phyloP scores from a whole-genome alignment of 2,329 filamentous ascomycete species.

The Phaeoacremonium minimum region DNA sequence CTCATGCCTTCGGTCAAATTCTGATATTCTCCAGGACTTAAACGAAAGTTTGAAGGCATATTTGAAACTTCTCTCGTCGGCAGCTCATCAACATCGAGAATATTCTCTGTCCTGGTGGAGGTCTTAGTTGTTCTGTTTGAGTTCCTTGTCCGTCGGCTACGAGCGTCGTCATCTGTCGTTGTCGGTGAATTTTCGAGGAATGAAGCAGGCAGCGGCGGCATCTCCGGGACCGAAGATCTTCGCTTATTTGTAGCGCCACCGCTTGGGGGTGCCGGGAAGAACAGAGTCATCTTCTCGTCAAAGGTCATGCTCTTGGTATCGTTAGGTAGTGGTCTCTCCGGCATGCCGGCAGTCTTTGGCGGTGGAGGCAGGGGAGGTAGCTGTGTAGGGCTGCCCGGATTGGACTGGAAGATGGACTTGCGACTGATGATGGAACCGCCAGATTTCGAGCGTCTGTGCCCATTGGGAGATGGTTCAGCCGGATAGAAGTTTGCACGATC shows the following conservation, averaged over 20 bases:
- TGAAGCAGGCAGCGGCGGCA: conserved; percentile 31
- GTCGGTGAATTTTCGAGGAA: conserved; percentile 19
- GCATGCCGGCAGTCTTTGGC: conserved; percentile 34
- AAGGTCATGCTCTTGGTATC: conserved; percentile 55
- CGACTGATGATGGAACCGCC: conserved; percentile 37
- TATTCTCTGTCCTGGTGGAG: conserved; percentile 31
- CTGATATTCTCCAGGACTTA: conserved; percentile 24
- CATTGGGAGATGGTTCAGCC: conserved; percentile 32
- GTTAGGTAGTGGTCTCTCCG: conserved; percentile 39
- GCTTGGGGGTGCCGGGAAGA: conserved; percentile 37
- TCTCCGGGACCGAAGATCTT: conserved; percentile 37
- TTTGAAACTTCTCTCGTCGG: conserved; percentile 7
- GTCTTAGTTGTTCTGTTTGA: conserved; percentile 31
- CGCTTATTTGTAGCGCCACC: conserved; percentile 16
- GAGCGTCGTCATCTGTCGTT: conserved; percentile 15
- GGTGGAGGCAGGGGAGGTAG: conserved; percentile 48
- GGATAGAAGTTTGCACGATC: conserved; percentile 43
- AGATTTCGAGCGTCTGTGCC: conserved; percentile 46
- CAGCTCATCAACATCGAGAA: conserved; percentile 31
- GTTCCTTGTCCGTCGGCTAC: conserved; percentile 18
- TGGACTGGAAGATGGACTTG: conserved; percentile 39
- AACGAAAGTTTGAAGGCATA: conserved; percentile 6
- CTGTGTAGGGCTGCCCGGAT: conserved; percentile 39
- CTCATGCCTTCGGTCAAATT: conserved; percentile 26
- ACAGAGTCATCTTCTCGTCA: conserved; percentile 50